Evolutionary conservation across 225 moss, liverwort and hornwort genomes (phyloP), one percentile per base, ranked within the genome.

Genomic region (Thuidium tamariscinum): DNA sequence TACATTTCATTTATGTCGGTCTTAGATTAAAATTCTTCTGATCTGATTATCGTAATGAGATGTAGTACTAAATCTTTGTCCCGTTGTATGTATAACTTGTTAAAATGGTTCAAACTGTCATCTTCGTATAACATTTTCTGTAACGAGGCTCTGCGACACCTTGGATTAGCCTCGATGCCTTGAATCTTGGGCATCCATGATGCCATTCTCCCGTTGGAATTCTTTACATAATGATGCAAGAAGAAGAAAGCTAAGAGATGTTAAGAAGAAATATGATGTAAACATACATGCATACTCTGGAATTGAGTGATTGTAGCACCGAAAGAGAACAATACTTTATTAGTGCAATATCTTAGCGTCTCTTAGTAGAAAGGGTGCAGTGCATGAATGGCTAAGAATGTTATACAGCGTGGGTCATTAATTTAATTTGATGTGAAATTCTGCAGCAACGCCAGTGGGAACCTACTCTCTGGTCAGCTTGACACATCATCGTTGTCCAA

Each of bases 361-460:
- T 30, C 30, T 32, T 32, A 63, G 32, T 80, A 34, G n/a, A 63
- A 34, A n/a, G 27, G 66, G 26, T 36, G 27, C 37, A 66, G 36
- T 81, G 49, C 36, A 77, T 16, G 6, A 37, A 77, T 37, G 55
- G 36, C 26, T 55, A 18, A 15, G 36, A 75, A 36, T 54, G 23
- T 5, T 55, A n/a, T 23, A 55, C 16, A 55, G 55, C 26, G 16
- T 39, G 39, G 76, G 17, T 56, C 77, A 77, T 37, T 77, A 39
- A 39, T 22, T 52, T 59, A 5, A 59, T 39, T n/a, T 74, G 22
- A 9, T 68, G 30, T 66, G 70, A 39, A 67, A 56, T 80, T 79
- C 37, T 91, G 87, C 92, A 92, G 92, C 60, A 92, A 92, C 60
- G 88, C 46, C 32, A 92, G 91, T 68, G 22, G 60, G 30, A 92